A percentile compares a stretch with the other conserved stretches of the same genome.
These are phyloP conservation scores for Morella rubra DNA, from an alignment of 306 rosid genomes.

Conservation along the genomic window DNA sequence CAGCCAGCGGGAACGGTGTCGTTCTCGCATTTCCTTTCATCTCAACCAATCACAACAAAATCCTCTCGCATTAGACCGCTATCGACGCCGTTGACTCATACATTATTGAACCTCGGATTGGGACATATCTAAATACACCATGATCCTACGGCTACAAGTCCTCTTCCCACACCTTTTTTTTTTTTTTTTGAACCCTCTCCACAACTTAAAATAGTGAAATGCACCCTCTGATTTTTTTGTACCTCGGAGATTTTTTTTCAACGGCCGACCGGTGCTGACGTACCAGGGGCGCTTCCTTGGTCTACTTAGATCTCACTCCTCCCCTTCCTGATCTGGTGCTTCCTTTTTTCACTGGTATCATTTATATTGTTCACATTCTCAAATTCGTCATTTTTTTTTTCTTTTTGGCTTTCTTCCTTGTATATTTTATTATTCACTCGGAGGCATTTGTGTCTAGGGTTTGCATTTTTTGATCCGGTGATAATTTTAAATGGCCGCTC, in stretches of 20 bases:
- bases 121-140: not conserved
- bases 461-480: slow-evolving; percentile 11
- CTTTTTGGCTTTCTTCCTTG: not conserved
- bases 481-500: slow-evolving; percentile 63
- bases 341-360: slow-evolving; percentile 3
- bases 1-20: not conserved
- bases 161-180: not conserved
- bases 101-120: not conserved
- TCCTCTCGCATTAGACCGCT: not conserved
- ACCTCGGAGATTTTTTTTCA: slow-evolving; percentile 29
- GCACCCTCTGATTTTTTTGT: not conserved
- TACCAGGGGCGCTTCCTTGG: slow-evolving; percentile 34
- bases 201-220: slow-evolving; percentile 13
- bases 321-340: slow-evolving; percentile 33
- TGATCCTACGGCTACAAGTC: slow-evolving; percentile 6
- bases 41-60: not conserved
- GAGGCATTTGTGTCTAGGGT: slow-evolving; percentile 22
- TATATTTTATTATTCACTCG: slow-evolving; percentile 10
- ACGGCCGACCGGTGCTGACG: slow-evolving; percentile 60
- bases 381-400: not conserved
- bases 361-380: not conserved
- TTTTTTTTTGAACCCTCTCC: not conserved
- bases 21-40: not conserved
- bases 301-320: slow-evolving; percentile 46
- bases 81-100: not conserved